phyloP scores from a whole-genome alignment of 306 rosid genomes.

The Dicorynia guianensis region DNA sequence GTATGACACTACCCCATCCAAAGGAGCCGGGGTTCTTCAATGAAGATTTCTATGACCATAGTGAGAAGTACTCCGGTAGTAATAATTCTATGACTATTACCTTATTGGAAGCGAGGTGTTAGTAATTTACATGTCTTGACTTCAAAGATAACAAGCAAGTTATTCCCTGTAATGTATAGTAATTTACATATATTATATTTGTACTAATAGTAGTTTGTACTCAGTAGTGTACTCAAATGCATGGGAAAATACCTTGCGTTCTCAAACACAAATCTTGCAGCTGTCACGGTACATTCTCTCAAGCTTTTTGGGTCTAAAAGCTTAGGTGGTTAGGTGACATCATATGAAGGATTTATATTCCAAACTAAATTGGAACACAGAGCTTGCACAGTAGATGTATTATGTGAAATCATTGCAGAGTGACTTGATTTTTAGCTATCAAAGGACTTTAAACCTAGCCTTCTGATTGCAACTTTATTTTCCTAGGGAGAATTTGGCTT shows the following conservation, averaged over 20 bases:
- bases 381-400: not conserved
- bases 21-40: not conserved
- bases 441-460: not conserved
- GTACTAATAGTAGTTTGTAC: too few species aligned
- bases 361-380: not conserved
- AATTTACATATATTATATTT: too few species aligned
- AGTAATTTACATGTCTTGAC: not conserved
- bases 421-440: not conserved
- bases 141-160: too few species aligned
- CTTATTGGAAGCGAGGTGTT: not conserved
- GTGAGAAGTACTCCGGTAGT: not conserved
- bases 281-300: not conserved
- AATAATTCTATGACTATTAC: not conserved
- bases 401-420: not conserved
- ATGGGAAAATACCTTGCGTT: too few species aligned
- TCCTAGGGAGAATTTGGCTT: not conserved
- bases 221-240: too few species aligned
- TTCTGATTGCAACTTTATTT: not conserved
- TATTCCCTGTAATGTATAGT: too few species aligned
- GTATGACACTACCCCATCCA: slow-evolving; percentile 39
- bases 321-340: not conserved
- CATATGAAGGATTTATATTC: not conserved
- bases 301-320: not conserved
- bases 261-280: too few species aligned
- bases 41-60: not conserved